Evolutionary conservation across 306 rosid genomes (phyloP).

Genomic region (Sechiopsis laciniata): DNA sequence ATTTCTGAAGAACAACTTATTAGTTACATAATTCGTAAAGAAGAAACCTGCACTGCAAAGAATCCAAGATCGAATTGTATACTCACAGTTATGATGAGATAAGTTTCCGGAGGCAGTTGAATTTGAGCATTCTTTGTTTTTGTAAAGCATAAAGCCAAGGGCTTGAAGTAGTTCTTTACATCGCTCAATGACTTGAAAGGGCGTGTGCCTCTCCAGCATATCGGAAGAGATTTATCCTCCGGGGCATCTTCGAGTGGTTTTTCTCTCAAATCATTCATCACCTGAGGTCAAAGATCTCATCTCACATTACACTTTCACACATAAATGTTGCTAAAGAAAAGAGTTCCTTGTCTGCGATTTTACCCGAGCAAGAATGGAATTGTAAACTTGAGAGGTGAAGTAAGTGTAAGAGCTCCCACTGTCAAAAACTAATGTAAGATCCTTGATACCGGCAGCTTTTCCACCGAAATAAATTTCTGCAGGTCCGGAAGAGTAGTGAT

Average conservation of each 20-base stretch:
- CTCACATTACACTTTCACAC: background rate
- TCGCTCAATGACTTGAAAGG: slow-evolving; percentile 52
- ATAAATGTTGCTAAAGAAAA: background rate
- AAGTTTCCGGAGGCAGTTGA: slow-evolving; percentile 50
- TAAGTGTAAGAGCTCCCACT: slow-evolving; percentile 86
- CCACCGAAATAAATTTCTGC: slow-evolving; percentile 52
- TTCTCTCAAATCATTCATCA: slow-evolving; percentile 46
- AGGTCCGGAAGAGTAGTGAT: slow-evolving; percentile 59
- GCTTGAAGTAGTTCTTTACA: slow-evolving; percentile 42
- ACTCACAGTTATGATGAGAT: slow-evolving; percentile 63
- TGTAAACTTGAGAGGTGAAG: slow-evolving; percentile 47
- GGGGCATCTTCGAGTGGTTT: slow-evolving; percentile 42
- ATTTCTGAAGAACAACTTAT: slow-evolving; percentile 36
- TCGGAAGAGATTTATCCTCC: slow-evolving; percentile 43
- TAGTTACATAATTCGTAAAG: slow-evolving; percentile 6
- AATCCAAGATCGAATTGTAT: background rate
- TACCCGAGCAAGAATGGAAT: slow-evolving; percentile 45
- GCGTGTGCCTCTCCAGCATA: slow-evolving; percentile 72
- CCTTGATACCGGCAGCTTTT: slow-evolving; percentile 43
- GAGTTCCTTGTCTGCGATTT: slow-evolving; percentile 22
- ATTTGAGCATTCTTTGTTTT: slow-evolving; percentile 35
- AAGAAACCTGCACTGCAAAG: too few species aligned
- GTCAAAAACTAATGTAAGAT: slow-evolving; percentile 54
- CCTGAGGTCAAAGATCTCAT: slow-evolving; percentile 33
- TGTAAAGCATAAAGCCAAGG: slow-evolving; percentile 43